A percentile compares a stretch with the other conserved stretches of the same genome.
Conservation (phyloP, 352 stramenopile genomes). For the Albugo candida region DNA sequence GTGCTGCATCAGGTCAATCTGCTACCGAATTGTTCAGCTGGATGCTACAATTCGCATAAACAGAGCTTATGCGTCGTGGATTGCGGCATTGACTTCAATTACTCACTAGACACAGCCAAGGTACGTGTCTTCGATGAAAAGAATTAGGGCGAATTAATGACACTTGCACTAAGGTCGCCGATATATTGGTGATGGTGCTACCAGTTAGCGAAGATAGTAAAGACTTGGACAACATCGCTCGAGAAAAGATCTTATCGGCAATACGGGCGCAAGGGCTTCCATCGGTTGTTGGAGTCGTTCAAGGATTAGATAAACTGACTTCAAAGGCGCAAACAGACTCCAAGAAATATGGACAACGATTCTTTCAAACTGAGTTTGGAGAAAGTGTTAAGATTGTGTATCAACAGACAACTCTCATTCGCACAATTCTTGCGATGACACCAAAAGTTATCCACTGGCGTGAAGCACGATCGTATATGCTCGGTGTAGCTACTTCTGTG, state of each 20-base stretch:
- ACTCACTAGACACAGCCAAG: constrained; percentile 68
- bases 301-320: constrained; percentile 56
- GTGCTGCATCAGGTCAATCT: constrained; percentile 6
- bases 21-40: constrained; percentile 43
- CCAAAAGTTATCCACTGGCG: constrained; percentile 79
- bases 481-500: constrained; percentile 30
- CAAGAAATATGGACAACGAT: constrained; percentile 72
- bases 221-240: constrained; percentile 65
- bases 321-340: constrained; percentile 54
- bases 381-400: constrained; percentile 62
- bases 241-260: constrained; percentile 79
- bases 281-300: constrained; percentile 65
- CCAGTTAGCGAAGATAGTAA: constrained; percentile 63
- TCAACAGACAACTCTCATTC: constrained; percentile 52
- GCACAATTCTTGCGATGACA: constrained; percentile 60
- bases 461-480: constrained; percentile 72
- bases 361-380: constrained; percentile 81
- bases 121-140: not conserved
- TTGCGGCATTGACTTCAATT: constrained; percentile 64
- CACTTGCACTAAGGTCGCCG: constrained; percentile 21
- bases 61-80: constrained; percentile 76
- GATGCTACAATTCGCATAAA: constrained; percentile 67
- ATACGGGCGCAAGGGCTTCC: constrained; percentile 86
- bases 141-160: not conserved
- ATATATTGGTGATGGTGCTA: constrained; percentile 65